Conservation (phyloP, 2,329 filamentous ascomycete species). For the Diaporthe eres region DNA sequence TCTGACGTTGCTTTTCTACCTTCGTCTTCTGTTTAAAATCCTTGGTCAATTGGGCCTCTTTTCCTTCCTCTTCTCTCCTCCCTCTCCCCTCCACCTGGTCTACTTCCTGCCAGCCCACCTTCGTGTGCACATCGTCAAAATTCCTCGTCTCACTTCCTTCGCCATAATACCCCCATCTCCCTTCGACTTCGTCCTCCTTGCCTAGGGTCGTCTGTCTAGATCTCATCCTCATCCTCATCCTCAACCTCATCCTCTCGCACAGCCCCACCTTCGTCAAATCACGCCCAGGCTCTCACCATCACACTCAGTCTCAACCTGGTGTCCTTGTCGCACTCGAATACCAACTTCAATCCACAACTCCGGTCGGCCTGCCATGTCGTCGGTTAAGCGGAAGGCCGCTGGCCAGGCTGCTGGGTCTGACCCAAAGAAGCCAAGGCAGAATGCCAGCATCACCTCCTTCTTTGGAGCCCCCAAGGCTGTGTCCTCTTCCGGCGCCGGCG, state of each 20-base stretch:
- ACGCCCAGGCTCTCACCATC: background rate
- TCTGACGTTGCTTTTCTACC: conserved; percentile 33
- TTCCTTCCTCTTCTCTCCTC: conserved; percentile 1
- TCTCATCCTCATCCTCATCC: background rate
- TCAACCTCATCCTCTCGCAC: background rate
- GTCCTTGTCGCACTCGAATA: background rate
- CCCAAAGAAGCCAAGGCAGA: conserved; percentile 79
- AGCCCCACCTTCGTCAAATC: conserved; percentile 4
- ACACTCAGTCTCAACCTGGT: conserved; percentile 1
- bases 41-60: conserved; percentile 28
- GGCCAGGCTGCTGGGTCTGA: conserved; percentile 62
- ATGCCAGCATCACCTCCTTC: conserved; percentile 89
- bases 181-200: background rate
- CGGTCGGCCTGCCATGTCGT: conserved; percentile 58
- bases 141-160: conserved; percentile 35
- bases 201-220: background rate
- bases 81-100: background rate
- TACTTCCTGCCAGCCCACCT: conserved; percentile 8
- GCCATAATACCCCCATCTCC: conserved; percentile 29
- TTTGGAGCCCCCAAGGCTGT: conserved; percentile 78
- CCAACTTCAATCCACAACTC: background rate
- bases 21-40: conserved; percentile 31
- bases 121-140: conserved; percentile 35
- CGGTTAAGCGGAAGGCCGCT: conserved; percentile 77
- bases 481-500: conserved; percentile 46